A percentile compares a stretch with the other conserved stretches of the same genome.
These are phyloP conservation scores for Diaporthe amygdali DNA, from an alignment of 2,329 filamentous ascomycete species.

Conservation along the genomic window DNA sequence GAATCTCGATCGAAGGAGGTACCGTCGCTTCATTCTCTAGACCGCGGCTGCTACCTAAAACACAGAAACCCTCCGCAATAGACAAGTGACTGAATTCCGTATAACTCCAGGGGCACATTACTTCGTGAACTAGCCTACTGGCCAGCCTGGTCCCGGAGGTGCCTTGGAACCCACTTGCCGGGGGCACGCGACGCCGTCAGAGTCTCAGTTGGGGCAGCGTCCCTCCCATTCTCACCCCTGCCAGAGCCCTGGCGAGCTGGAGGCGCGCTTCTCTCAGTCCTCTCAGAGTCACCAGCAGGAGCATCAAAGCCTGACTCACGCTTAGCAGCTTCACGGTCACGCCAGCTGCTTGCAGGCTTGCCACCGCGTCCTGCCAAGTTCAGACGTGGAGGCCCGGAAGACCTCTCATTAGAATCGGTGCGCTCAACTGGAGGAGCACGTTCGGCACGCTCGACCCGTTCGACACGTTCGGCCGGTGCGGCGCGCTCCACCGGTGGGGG, in stretches of 20 bases:
- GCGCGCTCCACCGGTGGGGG: constrained; percentile 32
- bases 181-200: constrained; percentile 57
- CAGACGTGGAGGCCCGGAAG: constrained; percentile 59
- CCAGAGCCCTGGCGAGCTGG: constrained; percentile 48
- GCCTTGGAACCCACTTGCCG: constrained; percentile 65
- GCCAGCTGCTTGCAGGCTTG: constrained; percentile 56
- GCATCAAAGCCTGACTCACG: constrained; percentile 31
- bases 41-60: constrained; percentile 19
- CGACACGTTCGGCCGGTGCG: background rate
- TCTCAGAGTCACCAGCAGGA: constrained; percentile 22
- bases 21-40: constrained; percentile 23
- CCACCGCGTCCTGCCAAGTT: constrained; percentile 49
- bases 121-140: constrained; percentile 17
- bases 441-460: background rate
- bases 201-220: constrained; percentile 49
- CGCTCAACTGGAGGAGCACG: constrained; percentile 34
- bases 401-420: constrained; percentile 50
- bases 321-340: constrained; percentile 63
- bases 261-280: constrained; percentile 30
- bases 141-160: constrained; percentile 29
- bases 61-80: constrained; percentile 16
- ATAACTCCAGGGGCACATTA: constrained; percentile 19
- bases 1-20: background rate
- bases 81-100: constrained; percentile 13
- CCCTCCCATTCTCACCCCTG: constrained; percentile 46